Percentiles rank a stretch among this genome's conserved stretches.
phyloP scores from a whole-genome alignment of 169 alveolate genomes.

The Eimeria necatrix region DNA sequence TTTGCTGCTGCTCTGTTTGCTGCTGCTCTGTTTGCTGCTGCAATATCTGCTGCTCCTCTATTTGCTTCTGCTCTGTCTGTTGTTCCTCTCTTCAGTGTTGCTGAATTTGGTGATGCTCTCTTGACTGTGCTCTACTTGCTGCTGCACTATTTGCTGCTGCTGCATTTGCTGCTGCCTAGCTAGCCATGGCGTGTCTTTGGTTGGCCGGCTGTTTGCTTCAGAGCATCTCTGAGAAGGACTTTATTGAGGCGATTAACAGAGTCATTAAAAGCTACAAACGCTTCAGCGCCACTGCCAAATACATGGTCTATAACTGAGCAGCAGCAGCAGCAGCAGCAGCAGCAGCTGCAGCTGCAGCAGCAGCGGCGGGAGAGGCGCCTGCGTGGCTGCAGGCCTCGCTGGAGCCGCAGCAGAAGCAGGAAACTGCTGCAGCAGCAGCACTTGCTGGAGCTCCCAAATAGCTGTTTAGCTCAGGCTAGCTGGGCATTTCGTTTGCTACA shows the following conservation, averaged over 20 bases:
- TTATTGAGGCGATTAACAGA: constrained; percentile 96
- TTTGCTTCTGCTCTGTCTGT: too few species aligned
- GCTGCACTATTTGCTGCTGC: neutral
- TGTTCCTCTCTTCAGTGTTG: too few species aligned
- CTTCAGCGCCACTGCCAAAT: constrained; percentile 98
- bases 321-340: constrained; percentile 57
- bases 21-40: neutral
- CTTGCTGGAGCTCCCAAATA: too few species aligned
- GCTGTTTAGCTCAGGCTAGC: too few species aligned
- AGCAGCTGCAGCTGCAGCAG: neutral
- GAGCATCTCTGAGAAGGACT: constrained; percentile 97
- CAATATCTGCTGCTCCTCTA: too few species aligned
- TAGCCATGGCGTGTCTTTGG: neutral
- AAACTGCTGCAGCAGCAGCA: too few species aligned
- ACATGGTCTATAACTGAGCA: constrained; percentile 98
- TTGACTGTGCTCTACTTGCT: too few species aligned
- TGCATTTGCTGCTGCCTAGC: neutral
- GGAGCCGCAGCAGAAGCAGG: too few species aligned
- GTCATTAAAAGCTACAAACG: constrained; percentile 98
- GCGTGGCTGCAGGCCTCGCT: too few species aligned
- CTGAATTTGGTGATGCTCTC: too few species aligned
- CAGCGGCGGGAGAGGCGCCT: too few species aligned
- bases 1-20: neutral
- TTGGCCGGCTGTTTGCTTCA: constrained; percentile 33
- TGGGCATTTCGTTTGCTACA: neutral